phyloP scores from a whole-genome alignment of 164 flowering plant species.

The Vitis labrusca region DNA sequence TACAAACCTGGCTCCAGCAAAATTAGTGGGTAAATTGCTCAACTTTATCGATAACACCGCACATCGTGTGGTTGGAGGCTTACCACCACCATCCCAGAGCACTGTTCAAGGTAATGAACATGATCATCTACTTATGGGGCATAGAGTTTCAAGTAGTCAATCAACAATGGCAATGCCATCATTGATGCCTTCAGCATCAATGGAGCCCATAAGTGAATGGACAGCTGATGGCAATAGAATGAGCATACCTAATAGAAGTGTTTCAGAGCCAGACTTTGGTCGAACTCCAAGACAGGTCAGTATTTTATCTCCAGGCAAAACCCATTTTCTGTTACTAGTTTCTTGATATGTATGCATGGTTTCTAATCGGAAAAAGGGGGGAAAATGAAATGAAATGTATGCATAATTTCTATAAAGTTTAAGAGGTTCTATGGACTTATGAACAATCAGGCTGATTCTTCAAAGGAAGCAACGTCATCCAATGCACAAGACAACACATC shows the following conservation, averaged over 20 bases:
- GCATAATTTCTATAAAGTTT: too few species aligned
- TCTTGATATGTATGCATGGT: not conserved
- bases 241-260: constrained; percentile 70
- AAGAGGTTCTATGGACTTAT: not conserved
- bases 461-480: constrained; percentile 45
- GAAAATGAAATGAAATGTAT: too few species aligned
- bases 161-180: constrained; percentile 83
- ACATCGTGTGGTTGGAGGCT: constrained; percentile 86
- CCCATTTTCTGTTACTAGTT: not conserved
- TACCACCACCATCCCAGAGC: constrained; percentile 71
- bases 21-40: constrained; percentile 80
- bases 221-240: constrained; percentile 44
- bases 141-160: constrained; percentile 65
- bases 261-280: constrained; percentile 94
- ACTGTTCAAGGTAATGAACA: constrained; percentile 42
- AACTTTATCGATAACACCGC: constrained; percentile 85
- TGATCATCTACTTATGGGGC: constrained; percentile 34
- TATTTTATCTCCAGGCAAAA: not conserved
- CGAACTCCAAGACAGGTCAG: constrained; percentile 71
- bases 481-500: constrained; percentile 49
- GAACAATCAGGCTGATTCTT: constrained; percentile 42
- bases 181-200: constrained; percentile 72
- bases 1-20: constrained; percentile 76
- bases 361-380: not conserved
- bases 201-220: constrained; percentile 83